These are phyloP conservation scores for Sugiyamaella xylanicola DNA, from an alignment of 1,139 yeast species.

Conservation along the genomic window DNA sequence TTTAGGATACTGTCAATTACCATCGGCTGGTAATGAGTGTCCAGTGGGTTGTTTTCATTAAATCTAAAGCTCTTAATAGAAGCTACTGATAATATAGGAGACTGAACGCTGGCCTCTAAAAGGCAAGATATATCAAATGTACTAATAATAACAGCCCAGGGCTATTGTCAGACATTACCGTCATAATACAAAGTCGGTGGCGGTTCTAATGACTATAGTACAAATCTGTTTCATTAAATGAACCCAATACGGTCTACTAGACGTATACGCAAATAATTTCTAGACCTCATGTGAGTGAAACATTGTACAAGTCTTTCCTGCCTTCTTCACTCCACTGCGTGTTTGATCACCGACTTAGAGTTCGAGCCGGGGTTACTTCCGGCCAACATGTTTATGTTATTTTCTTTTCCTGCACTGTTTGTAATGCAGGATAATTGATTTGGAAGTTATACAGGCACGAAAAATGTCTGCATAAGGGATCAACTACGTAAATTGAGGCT, in stretches of 20 bases:
- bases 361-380: background rate
- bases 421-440: background rate
- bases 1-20: too few relatives aligned
- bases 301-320: slow-evolving; percentile 1
- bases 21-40: background rate
- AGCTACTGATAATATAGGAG: background rate
- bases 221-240: background rate
- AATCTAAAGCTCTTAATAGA: background rate
- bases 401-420: background rate
- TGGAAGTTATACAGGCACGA: background rate
- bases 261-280: background rate
- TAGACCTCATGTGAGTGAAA: background rate
- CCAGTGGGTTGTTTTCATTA: too few relatives aligned
- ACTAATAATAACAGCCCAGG: background rate
- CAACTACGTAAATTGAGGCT: background rate
- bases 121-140: background rate
- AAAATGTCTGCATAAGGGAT: background rate
- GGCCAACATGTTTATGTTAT: background rate
- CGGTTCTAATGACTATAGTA: background rate
- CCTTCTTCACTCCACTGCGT: background rate
- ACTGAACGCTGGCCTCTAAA: background rate
- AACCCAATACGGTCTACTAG: background rate
- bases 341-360: background rate
- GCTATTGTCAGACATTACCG: background rate
- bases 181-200: background rate